phyloP scores from a whole-genome alignment of 306 rosid genomes.

The Astragalus membranaceus region DNA sequence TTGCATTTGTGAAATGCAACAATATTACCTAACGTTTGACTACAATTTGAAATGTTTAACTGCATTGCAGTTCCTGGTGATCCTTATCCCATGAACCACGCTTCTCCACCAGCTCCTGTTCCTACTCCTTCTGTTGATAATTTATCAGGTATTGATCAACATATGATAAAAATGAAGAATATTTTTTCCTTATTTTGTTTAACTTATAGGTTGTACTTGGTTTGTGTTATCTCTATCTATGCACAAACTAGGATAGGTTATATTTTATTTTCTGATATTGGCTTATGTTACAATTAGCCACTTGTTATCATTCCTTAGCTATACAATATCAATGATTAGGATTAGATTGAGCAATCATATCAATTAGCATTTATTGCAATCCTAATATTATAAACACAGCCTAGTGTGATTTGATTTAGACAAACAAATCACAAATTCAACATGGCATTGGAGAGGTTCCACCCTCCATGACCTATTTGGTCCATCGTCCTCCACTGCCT shows the following conservation, averaged over 20 bases:
- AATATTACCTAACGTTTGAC: neutral
- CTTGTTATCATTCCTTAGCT: too few relatives aligned
- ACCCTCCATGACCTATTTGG: too few relatives aligned
- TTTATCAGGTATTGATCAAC: constrained; percentile 48
- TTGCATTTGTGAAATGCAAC: neutral
- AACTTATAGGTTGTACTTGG: neutral
- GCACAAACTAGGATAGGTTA: neutral
- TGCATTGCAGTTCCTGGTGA: constrained; percentile 82
- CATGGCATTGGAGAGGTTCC: too few relatives aligned
- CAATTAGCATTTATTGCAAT: too few relatives aligned
- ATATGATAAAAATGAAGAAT: neutral
- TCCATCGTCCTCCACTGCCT: too few relatives aligned
- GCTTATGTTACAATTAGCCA: too few relatives aligned
- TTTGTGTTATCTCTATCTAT: neutral
- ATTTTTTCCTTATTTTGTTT: neutral
- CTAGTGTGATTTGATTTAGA: too few relatives aligned
- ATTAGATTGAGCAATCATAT: too few relatives aligned
- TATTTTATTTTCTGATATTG: neutral
- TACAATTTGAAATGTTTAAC: neutral
- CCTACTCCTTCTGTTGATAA: constrained; percentile 43
- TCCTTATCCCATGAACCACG: constrained; percentile 58
- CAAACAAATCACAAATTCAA: too few relatives aligned
- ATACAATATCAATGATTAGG: too few relatives aligned
- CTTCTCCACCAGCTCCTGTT: constrained; percentile 49
- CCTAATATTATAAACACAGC: too few relatives aligned